Percentiles rank a stretch among this genome's conserved stretches.
These are phyloP conservation scores for Paramecium biaurelia DNA, from an alignment of 73 alveolate species.

Conservation along the genomic window DNA sequence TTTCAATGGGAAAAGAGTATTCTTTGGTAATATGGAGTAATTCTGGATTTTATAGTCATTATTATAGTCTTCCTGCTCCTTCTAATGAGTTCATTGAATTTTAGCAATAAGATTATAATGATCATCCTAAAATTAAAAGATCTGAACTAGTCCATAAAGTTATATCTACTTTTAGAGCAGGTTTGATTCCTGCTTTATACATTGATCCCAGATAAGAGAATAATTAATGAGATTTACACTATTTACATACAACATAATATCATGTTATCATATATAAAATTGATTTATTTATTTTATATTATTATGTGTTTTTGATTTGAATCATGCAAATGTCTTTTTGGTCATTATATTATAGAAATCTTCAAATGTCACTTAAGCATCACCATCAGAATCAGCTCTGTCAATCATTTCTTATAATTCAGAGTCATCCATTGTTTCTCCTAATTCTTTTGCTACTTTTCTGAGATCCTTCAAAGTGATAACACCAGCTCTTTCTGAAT, in stretches of 20 bases:
- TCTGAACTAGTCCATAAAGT: neutral
- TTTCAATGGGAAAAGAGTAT: neutral
- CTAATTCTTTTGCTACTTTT: conserved; percentile 84
- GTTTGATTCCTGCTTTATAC: neutral
- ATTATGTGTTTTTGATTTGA: neutral
- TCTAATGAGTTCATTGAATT: neutral
- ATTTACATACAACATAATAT: neutral
- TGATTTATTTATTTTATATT: neutral
- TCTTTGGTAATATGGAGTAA: neutral
- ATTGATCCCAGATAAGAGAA: neutral
- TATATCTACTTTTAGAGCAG: neutral
- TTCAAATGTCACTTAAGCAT: conserved; percentile 83
- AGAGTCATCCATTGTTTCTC: conserved; percentile 81
- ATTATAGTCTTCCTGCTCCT: neutral
- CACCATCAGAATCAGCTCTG: conserved; percentile 86
- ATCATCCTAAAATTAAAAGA: neutral
- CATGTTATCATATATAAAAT: neutral
- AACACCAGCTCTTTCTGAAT: conserved; percentile 76
- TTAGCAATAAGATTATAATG: neutral
- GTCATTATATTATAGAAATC: conserved; percentile 87
- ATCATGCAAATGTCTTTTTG: conserved; percentile 61
- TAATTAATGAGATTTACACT: neutral
- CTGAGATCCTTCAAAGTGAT: conserved; percentile 81
- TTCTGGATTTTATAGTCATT: neutral
- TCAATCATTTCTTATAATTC: conserved; percentile 88